Base-by-base conservation (phyloP, 2,329 filamentous ascomycete species). In the Dothistroma pini region DNA sequence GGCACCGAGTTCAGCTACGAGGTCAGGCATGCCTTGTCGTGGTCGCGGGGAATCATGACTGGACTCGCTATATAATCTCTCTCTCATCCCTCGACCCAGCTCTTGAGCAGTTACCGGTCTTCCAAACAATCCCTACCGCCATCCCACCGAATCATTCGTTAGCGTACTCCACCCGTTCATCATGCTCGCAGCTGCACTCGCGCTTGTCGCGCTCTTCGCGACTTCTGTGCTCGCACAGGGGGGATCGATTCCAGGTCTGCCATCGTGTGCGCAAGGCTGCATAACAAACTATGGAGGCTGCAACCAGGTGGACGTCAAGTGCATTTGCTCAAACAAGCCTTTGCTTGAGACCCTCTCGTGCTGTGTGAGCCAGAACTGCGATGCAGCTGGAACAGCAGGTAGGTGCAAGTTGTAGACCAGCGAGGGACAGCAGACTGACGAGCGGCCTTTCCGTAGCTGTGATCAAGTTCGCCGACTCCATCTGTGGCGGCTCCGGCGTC, bases 401-500 rank as follows among this genome's bases (percentile, higher is more conserved):
- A 31, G n/a, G 35, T 25, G 5, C 22, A 21, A 51, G 3, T 16
- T 10, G 21, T 51, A 29, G 48, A 11, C 48, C 5, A 12, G 19
- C 9, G 16, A 5, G 1, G 11, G 12, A 9, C 29, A 29, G 11
- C 25, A 10, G 19, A 29, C 29, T 51, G 48, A 35, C 25, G 16
- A 22, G n/a, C 5, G 14, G 4, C 16, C 21, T 49, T n/a, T 9
- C 34, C 22, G 6, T 64, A 80, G 78, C 69, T 47, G 77, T 75
- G 29, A 77, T 79, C 62, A 62, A 69, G 12, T 77, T 79, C 64
- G 79, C 79, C 55, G 62, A 72, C 55, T 64, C 72, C 31, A 70
- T 80, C 35, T 81, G 78, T 72, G 66, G 62, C 19, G 70, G 74
- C 49, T 67, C 73, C 51, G 73, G 73, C 55, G 73, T 80, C 47